phyloP scores from a whole-genome alignment of 306 rosid species.

The Medicago lupulina region DNA sequence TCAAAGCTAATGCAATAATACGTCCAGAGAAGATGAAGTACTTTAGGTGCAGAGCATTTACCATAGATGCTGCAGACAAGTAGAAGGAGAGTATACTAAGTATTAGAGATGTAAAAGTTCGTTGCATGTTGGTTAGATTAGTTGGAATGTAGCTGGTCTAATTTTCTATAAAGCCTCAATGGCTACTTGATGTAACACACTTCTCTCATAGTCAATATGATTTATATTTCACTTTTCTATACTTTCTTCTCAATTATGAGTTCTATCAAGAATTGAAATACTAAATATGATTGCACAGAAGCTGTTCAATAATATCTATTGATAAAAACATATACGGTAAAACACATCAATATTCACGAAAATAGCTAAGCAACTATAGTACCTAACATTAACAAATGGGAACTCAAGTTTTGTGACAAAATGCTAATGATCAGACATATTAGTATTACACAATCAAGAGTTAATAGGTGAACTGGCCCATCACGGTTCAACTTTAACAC shows the following conservation, averaged over 20 bases:
- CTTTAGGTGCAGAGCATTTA: conserved; percentile 78
- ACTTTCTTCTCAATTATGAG: conserved; percentile 67
- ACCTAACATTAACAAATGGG: neutral
- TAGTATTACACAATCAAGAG: conserved; percentile 13
- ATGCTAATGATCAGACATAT: conserved; percentile 4
- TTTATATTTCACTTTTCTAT: conserved; percentile 74
- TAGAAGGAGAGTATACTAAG: conserved; percentile 48
- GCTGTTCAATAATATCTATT: conserved; percentile 9
- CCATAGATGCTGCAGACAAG: conserved; percentile 77
- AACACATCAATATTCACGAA: neutral
- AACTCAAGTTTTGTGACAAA: conserved; percentile 32
- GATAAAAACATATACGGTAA: conserved; percentile 16
- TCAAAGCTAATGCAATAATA: conserved; percentile 84
- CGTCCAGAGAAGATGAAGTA: conserved; percentile 89
- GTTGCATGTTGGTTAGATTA: conserved; percentile 24
- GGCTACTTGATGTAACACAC: conserved; percentile 67
- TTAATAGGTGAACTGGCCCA: neutral
- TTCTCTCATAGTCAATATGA: no score
- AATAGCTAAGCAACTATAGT: no score
- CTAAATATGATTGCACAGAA: conserved; percentile 46
- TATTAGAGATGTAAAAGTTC: neutral
- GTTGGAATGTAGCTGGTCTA: neutral
- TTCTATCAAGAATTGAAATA: conserved; percentile 11
- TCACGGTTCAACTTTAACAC: conserved; percentile 11
- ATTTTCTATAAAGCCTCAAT: conserved; percentile 8